phyloP scores from a whole-genome alignment of 306 rosid genomes.

The Prunus fruticosa region DNA sequence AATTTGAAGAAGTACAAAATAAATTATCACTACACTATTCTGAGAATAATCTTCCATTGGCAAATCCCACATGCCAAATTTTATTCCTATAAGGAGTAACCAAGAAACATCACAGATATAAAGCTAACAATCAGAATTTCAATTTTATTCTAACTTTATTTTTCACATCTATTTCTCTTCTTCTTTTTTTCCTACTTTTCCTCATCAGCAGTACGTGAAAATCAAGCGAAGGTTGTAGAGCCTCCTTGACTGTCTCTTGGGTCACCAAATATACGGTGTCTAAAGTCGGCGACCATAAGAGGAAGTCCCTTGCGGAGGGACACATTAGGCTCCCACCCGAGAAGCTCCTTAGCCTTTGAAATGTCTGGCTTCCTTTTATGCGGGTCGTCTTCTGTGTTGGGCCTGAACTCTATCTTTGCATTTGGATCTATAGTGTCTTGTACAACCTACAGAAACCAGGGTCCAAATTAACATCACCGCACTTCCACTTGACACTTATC shows the following conservation, averaged over 20 bases:
- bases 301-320: slow-evolving; percentile 93
- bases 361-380: slow-evolving; percentile 97
- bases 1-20: background rate
- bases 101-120: background rate
- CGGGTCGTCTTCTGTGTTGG: slow-evolving; percentile 95
- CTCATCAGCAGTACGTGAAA: background rate
- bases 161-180: slow-evolving; percentile 5
- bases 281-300: slow-evolving; percentile 76
- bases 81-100: slow-evolving; percentile 26
- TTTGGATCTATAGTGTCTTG: slow-evolving; percentile 84
- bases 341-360: slow-evolving; percentile 81
- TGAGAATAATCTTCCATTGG: slow-evolving; percentile 16
- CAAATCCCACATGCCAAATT: slow-evolving; percentile 13
- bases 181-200: slow-evolving; percentile 8
- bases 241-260: slow-evolving; percentile 18
- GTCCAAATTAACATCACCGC: too few relatives aligned
- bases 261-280: slow-evolving; percentile 74
- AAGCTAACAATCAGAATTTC: background rate
- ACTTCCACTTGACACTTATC: too few relatives aligned
- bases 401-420: slow-evolving; percentile 85
- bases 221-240: slow-evolving; percentile 7
- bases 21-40: background rate
- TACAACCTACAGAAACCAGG: slow-evolving; percentile 51
- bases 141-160: slow-evolving; percentile 16
- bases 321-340: slow-evolving; percentile 83